phyloP scores from a whole-genome alignment of 371 early-diverging fungal species.

The Coemansia sp. region DNA sequence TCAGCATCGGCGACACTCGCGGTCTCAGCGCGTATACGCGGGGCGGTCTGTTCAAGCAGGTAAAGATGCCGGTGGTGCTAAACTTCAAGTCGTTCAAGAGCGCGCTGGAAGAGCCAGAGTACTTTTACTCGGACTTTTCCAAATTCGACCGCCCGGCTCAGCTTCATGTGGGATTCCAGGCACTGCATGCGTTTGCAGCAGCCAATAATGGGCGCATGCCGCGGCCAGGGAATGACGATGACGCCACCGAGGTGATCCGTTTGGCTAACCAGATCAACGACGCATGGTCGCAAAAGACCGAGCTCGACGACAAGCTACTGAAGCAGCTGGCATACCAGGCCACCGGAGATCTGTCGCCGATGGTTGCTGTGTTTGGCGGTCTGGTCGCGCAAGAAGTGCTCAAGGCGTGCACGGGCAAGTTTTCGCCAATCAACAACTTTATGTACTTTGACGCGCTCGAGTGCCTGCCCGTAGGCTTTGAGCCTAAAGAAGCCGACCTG shows the following conservation, averaged over 20 bases:
- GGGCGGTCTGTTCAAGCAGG: conserved; percentile 93
- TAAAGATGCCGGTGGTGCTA: conserved; percentile 81
- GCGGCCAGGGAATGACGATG: conserved; percentile 66
- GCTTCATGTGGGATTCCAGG: conserved; percentile 91
- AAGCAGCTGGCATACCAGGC: conserved; percentile 86
- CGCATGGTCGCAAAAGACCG: conserved; percentile 61
- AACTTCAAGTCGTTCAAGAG: conserved; percentile 72
- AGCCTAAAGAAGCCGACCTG: conserved; percentile 70
- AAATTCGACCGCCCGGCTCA: conserved; percentile 94
- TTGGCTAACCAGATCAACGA: conserved; percentile 58
- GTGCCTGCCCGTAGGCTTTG: conserved; percentile 72
- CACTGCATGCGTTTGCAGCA: conserved; percentile 72
- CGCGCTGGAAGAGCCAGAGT: conserved; percentile 80
- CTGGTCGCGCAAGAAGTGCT: conserved; percentile 99
- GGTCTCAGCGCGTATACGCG: conserved; percentile 68
- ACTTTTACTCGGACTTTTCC: conserved; percentile 89
- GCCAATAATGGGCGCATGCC: conserved; percentile 65
- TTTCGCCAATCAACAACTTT: conserved; percentile 93
- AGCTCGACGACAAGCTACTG: conserved; percentile 84
- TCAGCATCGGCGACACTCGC: conserved; percentile 89
- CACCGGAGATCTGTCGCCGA: conserved; percentile 90
- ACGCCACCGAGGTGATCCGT: conserved; percentile 65
- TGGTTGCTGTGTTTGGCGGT: conserved; percentile 98
- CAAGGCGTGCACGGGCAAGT: conserved; percentile 95
- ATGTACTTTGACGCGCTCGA: conserved; percentile 98